Conservation (phyloP, 148 eudicot species). For the Rhododendron molle region DNA sequence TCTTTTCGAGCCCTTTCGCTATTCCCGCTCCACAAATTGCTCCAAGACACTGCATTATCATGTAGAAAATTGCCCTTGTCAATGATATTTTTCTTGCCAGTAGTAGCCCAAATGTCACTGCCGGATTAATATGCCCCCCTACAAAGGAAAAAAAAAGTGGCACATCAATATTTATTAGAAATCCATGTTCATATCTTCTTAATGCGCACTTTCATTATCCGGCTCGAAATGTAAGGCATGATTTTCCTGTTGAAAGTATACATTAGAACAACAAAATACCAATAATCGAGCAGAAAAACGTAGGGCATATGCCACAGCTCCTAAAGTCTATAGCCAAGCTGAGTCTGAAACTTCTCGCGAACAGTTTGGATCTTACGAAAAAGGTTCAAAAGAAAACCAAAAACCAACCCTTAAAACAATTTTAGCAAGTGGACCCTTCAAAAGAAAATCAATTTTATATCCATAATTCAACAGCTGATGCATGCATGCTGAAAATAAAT, state of each 20-base stretch:
- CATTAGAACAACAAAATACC: neutral
- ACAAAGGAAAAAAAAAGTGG: neutral
- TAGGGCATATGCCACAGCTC: too few relatives aligned
- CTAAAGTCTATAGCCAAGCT: too few relatives aligned
- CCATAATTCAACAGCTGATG: too few relatives aligned
- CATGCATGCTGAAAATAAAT: too few relatives aligned
- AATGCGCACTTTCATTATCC: too few relatives aligned
- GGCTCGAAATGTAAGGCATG: neutral
- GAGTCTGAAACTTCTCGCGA: too few relatives aligned
- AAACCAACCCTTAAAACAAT: too few relatives aligned
- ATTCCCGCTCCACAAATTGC: constrained; percentile 18
- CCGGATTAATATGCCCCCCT: constrained; percentile 19
- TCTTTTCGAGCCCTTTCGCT: constrained; percentile 10
- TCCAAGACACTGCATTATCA: constrained; percentile 21
- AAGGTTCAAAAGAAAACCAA: too few relatives aligned
- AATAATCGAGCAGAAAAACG: neutral
- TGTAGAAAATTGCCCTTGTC: constrained; percentile 22
- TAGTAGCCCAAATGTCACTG: constrained; percentile 19
- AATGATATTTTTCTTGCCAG: constrained; percentile 20
- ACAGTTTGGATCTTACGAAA: too few relatives aligned
- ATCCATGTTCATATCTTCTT: too few relatives aligned
- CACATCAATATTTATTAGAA: neutral
- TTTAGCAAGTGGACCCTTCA: too few relatives aligned
- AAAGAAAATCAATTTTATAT: too few relatives aligned
- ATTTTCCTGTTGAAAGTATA: neutral